phyloP scores from a whole-genome alignment of 768 basidiomycete genomes.

The Collybia nuda region DNA sequence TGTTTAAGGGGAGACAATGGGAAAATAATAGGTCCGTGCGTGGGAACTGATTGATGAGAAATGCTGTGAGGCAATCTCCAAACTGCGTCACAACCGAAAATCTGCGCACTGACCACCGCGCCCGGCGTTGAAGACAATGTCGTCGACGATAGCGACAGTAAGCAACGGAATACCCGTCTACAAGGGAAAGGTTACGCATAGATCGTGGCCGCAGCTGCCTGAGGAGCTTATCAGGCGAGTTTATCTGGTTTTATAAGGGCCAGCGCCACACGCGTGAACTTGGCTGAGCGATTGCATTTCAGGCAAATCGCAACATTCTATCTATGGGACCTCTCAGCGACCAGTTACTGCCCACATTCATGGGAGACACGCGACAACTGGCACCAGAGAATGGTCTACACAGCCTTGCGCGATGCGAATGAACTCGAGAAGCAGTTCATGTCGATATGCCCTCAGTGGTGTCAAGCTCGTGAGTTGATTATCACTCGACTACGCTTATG shows the following conservation, averaged over 20 bases:
- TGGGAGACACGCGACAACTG: slow-evolving; percentile 54
- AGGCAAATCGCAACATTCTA: slow-evolving; percentile 62
- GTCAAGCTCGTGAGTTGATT: slow-evolving; percentile 50
- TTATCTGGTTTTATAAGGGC: slow-evolving; percentile 7
- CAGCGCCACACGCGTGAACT: slow-evolving; percentile 28
- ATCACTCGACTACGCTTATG: not conserved
- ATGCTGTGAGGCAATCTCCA: slow-evolving; percentile 25
- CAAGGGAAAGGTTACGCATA: slow-evolving; percentile 56
- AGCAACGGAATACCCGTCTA: slow-evolving; percentile 31
- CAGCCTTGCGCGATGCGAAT: slow-evolving; percentile 58
- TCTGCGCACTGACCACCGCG: slow-evolving; percentile 43
- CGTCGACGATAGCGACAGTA: slow-evolving; percentile 22
- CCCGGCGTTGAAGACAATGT: slow-evolving; percentile 22
- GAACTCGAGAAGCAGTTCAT: slow-evolving; percentile 61
- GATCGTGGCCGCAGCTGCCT: slow-evolving; percentile 64
- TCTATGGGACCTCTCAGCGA: slow-evolving; percentile 45
- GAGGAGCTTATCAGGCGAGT: slow-evolving; percentile 61
- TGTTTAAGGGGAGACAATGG: slow-evolving; percentile 5
- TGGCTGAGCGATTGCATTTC: slow-evolving; percentile 9
- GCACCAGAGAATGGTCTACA: slow-evolving; percentile 63
- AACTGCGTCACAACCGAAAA: slow-evolving; percentile 34
- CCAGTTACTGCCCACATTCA: slow-evolving; percentile 45
- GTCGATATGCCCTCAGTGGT: slow-evolving; percentile 62
- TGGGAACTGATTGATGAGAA: slow-evolving; percentile 31
- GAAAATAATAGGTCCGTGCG: slow-evolving; percentile 37